These are phyloP conservation scores for Pseudogymnoascus sp. DNA, from an alignment of 2,329 filamentous ascomycete genomes.

Conservation along the genomic window DNA sequence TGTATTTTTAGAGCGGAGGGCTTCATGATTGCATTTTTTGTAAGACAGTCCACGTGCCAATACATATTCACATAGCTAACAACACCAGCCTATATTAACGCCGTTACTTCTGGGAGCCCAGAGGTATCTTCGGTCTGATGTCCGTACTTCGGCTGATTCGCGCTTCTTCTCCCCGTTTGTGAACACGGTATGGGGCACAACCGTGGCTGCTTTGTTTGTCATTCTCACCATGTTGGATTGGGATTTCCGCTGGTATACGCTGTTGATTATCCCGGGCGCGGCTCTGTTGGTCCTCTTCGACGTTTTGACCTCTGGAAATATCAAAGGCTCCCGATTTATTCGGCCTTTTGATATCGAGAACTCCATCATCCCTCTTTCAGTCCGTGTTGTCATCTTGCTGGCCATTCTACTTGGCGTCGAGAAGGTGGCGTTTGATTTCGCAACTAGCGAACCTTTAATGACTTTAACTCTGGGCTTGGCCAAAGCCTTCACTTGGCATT, in stretches of 20 bases:
- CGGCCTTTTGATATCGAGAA: neutral
- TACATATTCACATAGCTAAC: slow-evolving; percentile 2
- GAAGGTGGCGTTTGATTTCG: slow-evolving; percentile 20
- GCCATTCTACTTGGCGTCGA: slow-evolving; percentile 16
- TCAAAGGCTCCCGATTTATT: neutral
- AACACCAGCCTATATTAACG: slow-evolving; percentile 25
- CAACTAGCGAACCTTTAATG: slow-evolving; percentile 12
- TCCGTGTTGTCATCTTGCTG: slow-evolving; percentile 18
- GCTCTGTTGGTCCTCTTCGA: slow-evolving; percentile 27
- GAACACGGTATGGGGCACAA: slow-evolving; percentile 20
- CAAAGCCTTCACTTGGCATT: slow-evolving; percentile 32
- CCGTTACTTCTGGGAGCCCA: slow-evolving; percentile 26
- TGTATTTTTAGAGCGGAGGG: slow-evolving; percentile 21
- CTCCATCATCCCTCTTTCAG: slow-evolving; percentile 19
- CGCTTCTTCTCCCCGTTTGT: slow-evolving; percentile 15
- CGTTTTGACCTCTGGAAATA: neutral
- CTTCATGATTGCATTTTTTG: slow-evolving; percentile 12
- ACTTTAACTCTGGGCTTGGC: slow-evolving; percentile 20
- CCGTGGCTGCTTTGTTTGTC: slow-evolving; percentile 19
- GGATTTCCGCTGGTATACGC: slow-evolving; percentile 16
- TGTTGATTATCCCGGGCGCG: slow-evolving; percentile 25
- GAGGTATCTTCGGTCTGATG: slow-evolving; percentile 16
- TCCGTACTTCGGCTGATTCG: slow-evolving; percentile 8
- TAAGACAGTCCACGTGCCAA: neutral
- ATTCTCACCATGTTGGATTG: slow-evolving; percentile 25